Evolutionary conservation across 2,329 filamentous ascomycete species (phyloP), one percentile per base, ranked within the genome.

Genomic region (Byssochlamys sp.): DNA sequence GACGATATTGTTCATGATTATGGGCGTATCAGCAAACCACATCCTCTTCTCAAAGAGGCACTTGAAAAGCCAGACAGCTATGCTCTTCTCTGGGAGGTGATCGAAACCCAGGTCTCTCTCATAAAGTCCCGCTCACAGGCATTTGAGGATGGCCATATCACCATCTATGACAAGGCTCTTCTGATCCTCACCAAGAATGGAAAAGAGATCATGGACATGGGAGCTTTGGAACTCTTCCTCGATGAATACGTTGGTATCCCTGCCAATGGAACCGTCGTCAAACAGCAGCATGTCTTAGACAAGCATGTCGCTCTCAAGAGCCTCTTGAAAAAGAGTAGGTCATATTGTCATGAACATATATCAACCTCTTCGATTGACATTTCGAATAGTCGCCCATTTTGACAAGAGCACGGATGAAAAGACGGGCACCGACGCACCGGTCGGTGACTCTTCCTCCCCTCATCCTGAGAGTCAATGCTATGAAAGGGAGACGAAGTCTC

Each of bases 151-250:
- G 67, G 65, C 5, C 67, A 76, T 55, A 60, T 76, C 57, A 77
- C 71, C 1, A 60, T 76, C 59, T 77, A 71, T 31, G 75, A 77
- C 62, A 71, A 67, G 56, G 68, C 70, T n/a, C 59, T 77, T 19
- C 55, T 76, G 49, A 57, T 63, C 7, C 62, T 77, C 31, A 72
- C 69, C 11, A 59, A 64, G 1, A 64, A 71, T 31, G 73, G 70
- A 33, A 63, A 66, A 5, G 61, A 68, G 7, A 58, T 70, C 26
- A 61, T 64, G 35, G 65, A 69, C 11, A 55, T 66, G 11, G 69
- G 71, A 2, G 69, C 70, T 1, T 62, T 76, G 10, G 69, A 72
- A 54, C 68, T 73, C 54, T 77, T 71, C 59, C 61, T 75, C 56
- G 65, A 70, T 51, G 69, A 77, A 57, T 72, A 67, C 56, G 62